Base-by-base conservation (phyloP, 306 rosid genomes). In the Dicorynia guianensis region DNA sequence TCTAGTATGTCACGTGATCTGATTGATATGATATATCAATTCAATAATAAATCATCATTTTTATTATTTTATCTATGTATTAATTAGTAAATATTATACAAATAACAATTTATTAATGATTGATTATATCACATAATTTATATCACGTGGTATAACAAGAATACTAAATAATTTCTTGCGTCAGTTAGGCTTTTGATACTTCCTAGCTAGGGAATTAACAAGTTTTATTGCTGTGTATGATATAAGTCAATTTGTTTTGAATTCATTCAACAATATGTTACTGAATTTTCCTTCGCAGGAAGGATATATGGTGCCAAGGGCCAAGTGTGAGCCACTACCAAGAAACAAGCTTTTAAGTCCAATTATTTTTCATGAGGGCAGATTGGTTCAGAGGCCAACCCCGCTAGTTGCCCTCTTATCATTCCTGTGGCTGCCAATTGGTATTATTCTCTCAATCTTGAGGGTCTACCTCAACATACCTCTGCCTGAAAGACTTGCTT, bases 361-460 rank as follows among this genome's bases (percentile, higher is more conserved):
- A 18, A 52, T 92, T 17, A 92, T 95, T 52, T 95, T 95, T 13
- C 99, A 95, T 19, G 99, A 95, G 8, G 99, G 99, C 52, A 88
- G 99, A 35, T 81, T 95, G 11, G 97, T 76, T 15, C 97, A 89
- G 9, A 86, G 93, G 57, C 98, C 99, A 34, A 96, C 99, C 8
- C 98, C 98, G 19, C 71, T 89, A 6, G 81, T 75, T 30, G 80
- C 93, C 11, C 87, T 96, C 3, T 67, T 92, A 17, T 86, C 91
- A 61, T 96, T 89, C 65, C 52, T 92, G 68, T 96, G 99, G 99
- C 72, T 96, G 2, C 99, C 98, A 12, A 89, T 96, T 59, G 92
- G 97, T 3, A 74, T 90, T 4, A 76, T 92, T 8, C 91, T 96
- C 36, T 85, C 97, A 36, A 81, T 90, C 66, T 59, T 96, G 1